Base-by-base conservation (phyloP, 1,139 yeast genomes). In the Hansenula sp. region DNA sequence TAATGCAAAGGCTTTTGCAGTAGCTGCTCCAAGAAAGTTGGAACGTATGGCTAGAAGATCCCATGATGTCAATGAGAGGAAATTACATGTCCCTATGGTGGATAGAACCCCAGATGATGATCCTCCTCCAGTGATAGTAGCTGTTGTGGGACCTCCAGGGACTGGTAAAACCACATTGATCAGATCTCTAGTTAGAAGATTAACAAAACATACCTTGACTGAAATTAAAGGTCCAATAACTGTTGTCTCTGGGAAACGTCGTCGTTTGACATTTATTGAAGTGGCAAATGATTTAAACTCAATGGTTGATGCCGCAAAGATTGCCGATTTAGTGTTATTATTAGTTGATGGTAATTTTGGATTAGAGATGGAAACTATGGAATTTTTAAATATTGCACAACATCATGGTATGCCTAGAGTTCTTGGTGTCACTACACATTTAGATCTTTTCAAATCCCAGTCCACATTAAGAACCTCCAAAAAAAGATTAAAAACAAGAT, bases 281-380 rank as follows among this genome's bases (percentile, higher is more conserved):
- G 94, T 95, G 47, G 79, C 85, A 19, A 92, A 90, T 57, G 98
- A 94, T 61, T 67, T 94, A 59, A 90, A 89, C 60, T 82, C 96
- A 4, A 92, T 94, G 98, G 81, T 90, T 34, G 99, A 94, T 65
- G 79, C 94, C 33, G 96, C 98, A 28, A 94, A 94, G 58, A 79
- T 90, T 41, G 97, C 97, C 0, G 99, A 94, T 62, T 71, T 94
- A 48, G 96, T 94, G 18, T 70, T 94, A 42, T 64, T 94, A 46
- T 68, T 92, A 73, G 80, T 94, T 47, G 99, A 94, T 66, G 98
- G 98, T 47, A 94, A 94, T 62, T 94, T 88, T 61, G 99, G 99
- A 5, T 80, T 94, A 48, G 99, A 94, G 67, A 94, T 94, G 99
- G 99, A 94, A 64, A 94, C 98, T 14, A 94, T 94, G 98, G 99